phyloP scores from a whole-genome alignment of 768 basidiomycete species.

The Suillus bovinus region DNA sequence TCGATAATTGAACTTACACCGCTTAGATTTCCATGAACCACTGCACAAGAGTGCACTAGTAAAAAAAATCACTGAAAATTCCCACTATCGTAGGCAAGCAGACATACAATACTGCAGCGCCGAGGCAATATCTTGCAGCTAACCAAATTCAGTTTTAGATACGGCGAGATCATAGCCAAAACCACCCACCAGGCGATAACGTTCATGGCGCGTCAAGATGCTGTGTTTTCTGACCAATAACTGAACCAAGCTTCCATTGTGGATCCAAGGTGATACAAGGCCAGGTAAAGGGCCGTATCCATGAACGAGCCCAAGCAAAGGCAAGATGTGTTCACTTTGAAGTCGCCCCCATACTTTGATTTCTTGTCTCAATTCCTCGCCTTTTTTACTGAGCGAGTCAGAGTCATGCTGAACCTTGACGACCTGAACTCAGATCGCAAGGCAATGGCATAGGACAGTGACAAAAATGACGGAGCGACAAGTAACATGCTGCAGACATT shows the following conservation, averaged over 20 bases:
- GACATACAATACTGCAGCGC: slow-evolving; percentile 40
- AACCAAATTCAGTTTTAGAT: background rate
- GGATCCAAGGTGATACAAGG: slow-evolving; percentile 45
- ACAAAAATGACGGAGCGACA: too few relatives aligned
- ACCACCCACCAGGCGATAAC: slow-evolving; percentile 35
- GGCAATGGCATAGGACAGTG: too few relatives aligned
- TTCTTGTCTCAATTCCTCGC: slow-evolving; percentile 33
- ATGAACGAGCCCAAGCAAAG: slow-evolving; percentile 35
- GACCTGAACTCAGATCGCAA: too few relatives aligned
- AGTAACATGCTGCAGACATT: too few relatives aligned
- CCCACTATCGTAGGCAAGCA: background rate
- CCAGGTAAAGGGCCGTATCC: slow-evolving; percentile 36
- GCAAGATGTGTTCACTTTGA: slow-evolving; percentile 39
- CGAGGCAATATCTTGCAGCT: slow-evolving; percentile 42
- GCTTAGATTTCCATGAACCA: slow-evolving; percentile 13
- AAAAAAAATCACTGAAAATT: background rate
- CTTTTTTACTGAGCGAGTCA: background rate
- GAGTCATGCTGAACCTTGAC: background rate
- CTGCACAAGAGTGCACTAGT: slow-evolving; percentile 8
- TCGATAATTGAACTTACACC: slow-evolving; percentile 3
- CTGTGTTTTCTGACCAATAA: slow-evolving; percentile 39
- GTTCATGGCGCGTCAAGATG: slow-evolving; percentile 36
- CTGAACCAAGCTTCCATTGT: slow-evolving; percentile 39
- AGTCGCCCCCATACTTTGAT: slow-evolving; percentile 40
- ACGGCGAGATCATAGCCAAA: background rate